Base-by-base conservation (phyloP, 129 eudicot genomes). In the Ambrosia trifida region DNA sequence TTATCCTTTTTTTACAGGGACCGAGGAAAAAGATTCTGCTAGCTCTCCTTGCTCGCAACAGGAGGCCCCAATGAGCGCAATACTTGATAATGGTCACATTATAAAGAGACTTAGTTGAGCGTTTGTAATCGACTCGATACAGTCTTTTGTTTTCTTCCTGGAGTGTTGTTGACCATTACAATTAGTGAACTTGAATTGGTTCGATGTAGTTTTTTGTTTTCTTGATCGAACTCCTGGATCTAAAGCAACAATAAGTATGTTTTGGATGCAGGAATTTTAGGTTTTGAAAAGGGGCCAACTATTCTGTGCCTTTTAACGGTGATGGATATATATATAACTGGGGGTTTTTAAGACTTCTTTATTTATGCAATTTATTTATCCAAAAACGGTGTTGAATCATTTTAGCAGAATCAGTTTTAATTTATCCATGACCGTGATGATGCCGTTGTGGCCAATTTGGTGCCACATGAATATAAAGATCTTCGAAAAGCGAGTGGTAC, bases 21-120 rank as follows among this genome's bases (percentile, higher is more conserved):
- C 97, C 99, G 5, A 87, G 99, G 72, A 94, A 94, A 79, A 94
- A 87, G 76, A 87, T 94, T 77, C 72, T 85, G 68, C 97, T 87
- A 18, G 83, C 93, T 0, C 81, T 94, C 75, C 81, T 79, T 68
- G 78, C 96, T 67, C 95, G 89, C 77, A 13, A 84, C 52, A 89
- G 79, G 77, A 78, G 88, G 74, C 84, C 54, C 47, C 83, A 90
- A 80, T 68, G 72, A 68, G 60, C 45, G 60, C 7, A 6, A 14
- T 33, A n/a, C 11, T n/a, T n/a, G 65, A 44, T 14, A n/a, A 60
- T 32, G 65, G 44, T n/a, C 2, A 7, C 60, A 19, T 28, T 7
- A 53, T 53, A 31, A 14, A 28, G 35, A 59, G 18, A 32, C 62
- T 19, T 56, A 41, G 18, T 14, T 32, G 18, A 2, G 43, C 19